Evolutionary conservation across 306 rosid species (phyloP).

Genomic region (Arachis hypogaea): DNA sequence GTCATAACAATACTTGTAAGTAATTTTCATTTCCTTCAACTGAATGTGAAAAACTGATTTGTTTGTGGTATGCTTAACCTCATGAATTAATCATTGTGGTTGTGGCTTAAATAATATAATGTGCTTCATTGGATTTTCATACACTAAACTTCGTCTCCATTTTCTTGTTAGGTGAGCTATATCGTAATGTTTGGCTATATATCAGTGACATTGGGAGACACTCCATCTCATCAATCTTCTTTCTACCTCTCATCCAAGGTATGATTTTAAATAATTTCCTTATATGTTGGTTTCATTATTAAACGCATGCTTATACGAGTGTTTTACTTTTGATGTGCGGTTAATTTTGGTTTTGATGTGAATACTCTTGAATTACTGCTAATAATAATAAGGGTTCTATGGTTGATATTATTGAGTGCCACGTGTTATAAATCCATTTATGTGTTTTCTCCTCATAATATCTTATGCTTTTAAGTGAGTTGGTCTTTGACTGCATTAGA

Average conservation of each 20-base stretch:
- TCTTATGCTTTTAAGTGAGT: not conserved
- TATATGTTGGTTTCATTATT: slow-evolving; percentile 13
- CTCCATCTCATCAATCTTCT: slow-evolving; percentile 56
- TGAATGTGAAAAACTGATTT: slow-evolving; percentile 20
- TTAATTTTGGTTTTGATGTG: slow-evolving; percentile 19
- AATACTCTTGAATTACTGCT: slow-evolving; percentile 4
- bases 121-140: slow-evolving; percentile 18
- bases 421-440: not conserved
- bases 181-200: slow-evolving; percentile 92
- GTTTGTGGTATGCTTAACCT: slow-evolving; percentile 12
- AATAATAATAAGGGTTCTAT: not conserved
- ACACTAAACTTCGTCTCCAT: slow-evolving; percentile 37
- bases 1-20: slow-evolving; percentile 84
- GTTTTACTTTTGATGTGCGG: not conserved
- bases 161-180: slow-evolving; percentile 80
- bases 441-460: too few species aligned
- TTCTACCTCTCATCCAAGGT: slow-evolving; percentile 94
- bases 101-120: slow-evolving; percentile 15
- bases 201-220: slow-evolving; percentile 90
- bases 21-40: slow-evolving; percentile 28
- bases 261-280: slow-evolving; percentile 24
- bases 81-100: slow-evolving; percentile 30
- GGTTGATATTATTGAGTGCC: not conserved
- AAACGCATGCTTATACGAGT: slow-evolving; percentile 2
- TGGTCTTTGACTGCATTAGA: too few species aligned